Base-by-base conservation (phyloP, 2,329 filamentous ascomycete genomes). In the Pestalotiopsis sp. region DNA sequence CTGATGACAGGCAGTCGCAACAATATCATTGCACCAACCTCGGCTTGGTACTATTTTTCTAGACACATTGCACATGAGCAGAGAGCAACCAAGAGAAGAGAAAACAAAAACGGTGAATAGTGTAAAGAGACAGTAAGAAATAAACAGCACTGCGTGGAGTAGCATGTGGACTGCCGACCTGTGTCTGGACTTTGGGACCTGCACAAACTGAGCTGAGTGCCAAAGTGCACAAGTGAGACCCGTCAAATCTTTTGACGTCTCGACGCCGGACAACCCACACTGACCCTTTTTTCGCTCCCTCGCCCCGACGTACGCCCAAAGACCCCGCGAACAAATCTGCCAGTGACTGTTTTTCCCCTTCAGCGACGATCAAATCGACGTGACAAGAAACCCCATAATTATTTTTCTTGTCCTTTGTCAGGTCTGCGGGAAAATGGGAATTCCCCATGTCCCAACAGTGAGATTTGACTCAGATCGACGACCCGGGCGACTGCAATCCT, bases 181-280 rank as follows among this genome's bases (percentile, higher is more conserved):
- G 45, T 52, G 45, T 20, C 45, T 52, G 45, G 45, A 52, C 45
- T 20, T 52, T 52, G 45, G 45, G 49, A 56, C 49, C 49, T 56
- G 49, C 49, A 36, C 45, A 52, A 17, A 52, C 20, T 52, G 45
- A 52, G 45, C 45, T 52, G 45, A 64, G 40, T n/a, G 36, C 61
- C 20, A 23, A 20, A 23, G 45, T 17, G 45, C 45, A 20, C 45
- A 17, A 36, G n/a, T 41, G 59, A 41, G 64, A 66, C 64, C 49
- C 25, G 64, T 40, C 64, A 66, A 58, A 36, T 62, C 57, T 66
- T 66, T 56, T 66, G 65, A 66, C 65, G 65, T 66, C 31, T 66
- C 65, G 27, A 66, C 27, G 20, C n/a, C 36, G 20, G 56, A 66
- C 45, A 59, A 31, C 65, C 65, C 65, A 60, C 58, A 52, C 65